Base-by-base conservation (phyloP, 2,329 filamentous ascomycete species). In the Botryosphaeria dothidea region DNA sequence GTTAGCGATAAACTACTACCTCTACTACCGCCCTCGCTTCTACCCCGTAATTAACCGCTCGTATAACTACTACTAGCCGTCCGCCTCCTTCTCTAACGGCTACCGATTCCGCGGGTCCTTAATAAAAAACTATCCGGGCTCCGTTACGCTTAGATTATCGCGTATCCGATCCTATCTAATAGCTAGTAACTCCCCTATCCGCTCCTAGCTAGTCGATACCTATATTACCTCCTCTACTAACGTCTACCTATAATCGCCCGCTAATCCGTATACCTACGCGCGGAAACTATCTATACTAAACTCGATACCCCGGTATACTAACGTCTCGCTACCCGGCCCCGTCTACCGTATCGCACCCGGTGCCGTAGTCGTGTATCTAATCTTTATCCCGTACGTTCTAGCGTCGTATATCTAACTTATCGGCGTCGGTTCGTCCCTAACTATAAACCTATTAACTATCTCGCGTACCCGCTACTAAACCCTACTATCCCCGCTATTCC, bases 261-360 rank as follows among this genome's bases (percentile, higher is more conserved):
- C 25, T 54, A 69, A 66, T 19, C 62, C 36, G 34, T 68, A 45
- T 11, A 69, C 57, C 21, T 67, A 62, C 11, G 43, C 45, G 13
- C 61, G 49, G 56, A 68, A 62, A 9, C 66, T 17, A 17, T 62
- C 63, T 19, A 69, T 68, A 21, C 29, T 67, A 52, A 69, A 68
- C 63, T 65, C 19, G 8, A 41, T 34, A 36, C 21, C 8, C 21
- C 41, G 27, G 25, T 66, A 66, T 46, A 64, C 29, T 31, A 66
- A 54, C 23, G 15, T 49, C 19, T 66, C 31, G 4, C 46, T 21
- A 9, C 34, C 27, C 15, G 19, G 25, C 36, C 38, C 21, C 23
- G 8, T 27, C 21, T 25, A 56, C 43, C 27, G 25, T 21, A 66
- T 38, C 58, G 15, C 25, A 13, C 65, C 48, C 15, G 36, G 11